Evolutionary conservation across 352 stramenopile species (phyloP).

Genomic region (Globisporangium perplexum): DNA sequence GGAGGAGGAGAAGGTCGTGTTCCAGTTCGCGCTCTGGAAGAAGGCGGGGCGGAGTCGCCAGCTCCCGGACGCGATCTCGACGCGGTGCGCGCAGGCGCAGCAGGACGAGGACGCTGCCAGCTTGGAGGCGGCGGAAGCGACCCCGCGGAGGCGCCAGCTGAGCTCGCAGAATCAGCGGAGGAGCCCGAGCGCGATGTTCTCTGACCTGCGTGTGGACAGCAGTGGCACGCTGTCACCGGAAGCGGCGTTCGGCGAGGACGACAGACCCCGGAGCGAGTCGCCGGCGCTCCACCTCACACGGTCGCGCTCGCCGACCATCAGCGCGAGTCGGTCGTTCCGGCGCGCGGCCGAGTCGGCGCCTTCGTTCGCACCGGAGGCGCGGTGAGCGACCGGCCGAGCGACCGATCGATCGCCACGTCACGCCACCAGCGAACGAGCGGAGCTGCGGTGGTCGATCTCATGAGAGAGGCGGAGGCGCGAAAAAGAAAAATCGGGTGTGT

Average conservation of each 20-base stretch:
- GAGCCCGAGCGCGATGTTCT: not conserved
- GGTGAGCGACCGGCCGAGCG: no score
- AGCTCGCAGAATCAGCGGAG: not conserved
- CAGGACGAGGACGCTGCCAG: not conserved
- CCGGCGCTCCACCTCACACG: constrained; percentile 4
- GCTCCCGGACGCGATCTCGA: constrained; percentile 47
- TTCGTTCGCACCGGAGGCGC: not conserved
- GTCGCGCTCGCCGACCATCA: constrained; percentile 15
- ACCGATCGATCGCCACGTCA: not conserved
- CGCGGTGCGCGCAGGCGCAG: constrained; percentile 6
- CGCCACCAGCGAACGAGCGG: not conserved
- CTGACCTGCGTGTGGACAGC: not conserved
- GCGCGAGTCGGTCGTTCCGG: not conserved
- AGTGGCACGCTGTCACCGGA: not conserved
- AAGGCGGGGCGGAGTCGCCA: constrained; percentile 33
- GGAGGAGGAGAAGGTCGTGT: constrained; percentile 24
- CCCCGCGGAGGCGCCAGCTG: not conserved
- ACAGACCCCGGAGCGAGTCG: not conserved
- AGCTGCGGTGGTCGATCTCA: not conserved
- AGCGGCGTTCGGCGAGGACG: not conserved
- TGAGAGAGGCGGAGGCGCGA: not conserved
- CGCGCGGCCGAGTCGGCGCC: not conserved
- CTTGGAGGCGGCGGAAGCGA: not conserved
- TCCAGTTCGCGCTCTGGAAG: constrained; percentile 57
- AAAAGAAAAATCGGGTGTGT: no score